These are phyloP conservation scores for Eucalyptus polyanthemos DNA, from an alignment of 345 rosid genomes.

Conservation along the genomic window DNA sequence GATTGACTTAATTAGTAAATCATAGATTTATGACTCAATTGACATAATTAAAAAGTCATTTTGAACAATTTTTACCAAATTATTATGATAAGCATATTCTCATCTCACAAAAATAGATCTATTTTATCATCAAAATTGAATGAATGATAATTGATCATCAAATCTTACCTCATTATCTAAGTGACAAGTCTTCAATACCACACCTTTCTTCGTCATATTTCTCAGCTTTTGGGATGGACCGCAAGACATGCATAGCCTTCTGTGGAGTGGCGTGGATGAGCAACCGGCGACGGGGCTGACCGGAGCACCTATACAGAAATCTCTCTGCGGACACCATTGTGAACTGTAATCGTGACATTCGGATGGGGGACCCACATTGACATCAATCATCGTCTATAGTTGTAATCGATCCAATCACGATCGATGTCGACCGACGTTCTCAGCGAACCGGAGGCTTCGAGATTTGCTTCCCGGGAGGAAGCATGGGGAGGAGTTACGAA, in stretches of 20 bases:
- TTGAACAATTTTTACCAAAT: no score
- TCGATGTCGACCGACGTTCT: not conserved
- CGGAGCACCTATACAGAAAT: not conserved
- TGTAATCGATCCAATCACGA: not conserved
- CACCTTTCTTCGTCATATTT: not conserved
- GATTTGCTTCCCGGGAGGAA: constrained; percentile 22
- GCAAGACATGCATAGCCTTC: not conserved
- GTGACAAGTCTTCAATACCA: not conserved
- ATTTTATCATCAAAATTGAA: not conserved
- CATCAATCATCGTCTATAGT: not conserved
- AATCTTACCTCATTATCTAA: not conserved
- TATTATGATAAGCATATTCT: not conserved
- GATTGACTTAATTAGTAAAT: rapidly evolving
- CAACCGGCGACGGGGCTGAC: not conserved
- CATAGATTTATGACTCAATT: no score
- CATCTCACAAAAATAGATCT: not conserved
- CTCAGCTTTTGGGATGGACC: not conserved
- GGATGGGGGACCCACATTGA: not conserved
- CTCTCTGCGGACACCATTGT: not conserved
- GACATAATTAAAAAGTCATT: no score
- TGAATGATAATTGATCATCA: not conserved
- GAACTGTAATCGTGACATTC: not conserved
- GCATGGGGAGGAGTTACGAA: constrained; percentile 31
- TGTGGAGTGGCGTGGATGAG: not conserved
- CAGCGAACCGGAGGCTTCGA: not conserved